A percentile compares a stretch with the other conserved stretches of the same genome.
These are phyloP conservation scores for Leishmania aethiopica DNA, from an alignment of 208 protist species.

Conservation along the genomic window DNA sequence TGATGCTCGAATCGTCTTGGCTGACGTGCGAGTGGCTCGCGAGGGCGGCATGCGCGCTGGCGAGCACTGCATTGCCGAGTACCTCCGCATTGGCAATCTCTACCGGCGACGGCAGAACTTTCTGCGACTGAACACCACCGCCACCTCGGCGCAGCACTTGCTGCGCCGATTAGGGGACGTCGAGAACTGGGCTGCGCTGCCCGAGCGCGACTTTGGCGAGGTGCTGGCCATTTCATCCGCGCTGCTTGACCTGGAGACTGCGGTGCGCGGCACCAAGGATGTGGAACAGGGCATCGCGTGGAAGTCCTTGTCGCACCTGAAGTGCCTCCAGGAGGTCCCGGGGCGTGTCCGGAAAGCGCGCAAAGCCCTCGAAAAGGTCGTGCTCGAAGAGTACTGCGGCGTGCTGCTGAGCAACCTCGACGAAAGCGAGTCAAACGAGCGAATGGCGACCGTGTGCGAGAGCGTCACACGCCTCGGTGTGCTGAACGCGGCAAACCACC, in stretches of 20 bases:
- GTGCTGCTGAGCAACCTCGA: conserved; percentile 17
- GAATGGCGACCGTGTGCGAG: conserved; percentile 9
- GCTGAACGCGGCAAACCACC: conserved; percentile 35
- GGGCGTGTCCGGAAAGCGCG: conserved; percentile 22
- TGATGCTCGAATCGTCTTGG: conserved; percentile 60
- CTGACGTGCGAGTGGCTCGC: conserved; percentile 41
- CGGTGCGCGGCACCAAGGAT: conserved; percentile 17
- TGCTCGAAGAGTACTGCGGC: conserved; percentile 27
- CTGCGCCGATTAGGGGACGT: conserved; percentile 46
- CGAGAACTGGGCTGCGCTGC: conserved; percentile 86
- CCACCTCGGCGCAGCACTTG: conserved; percentile 34
- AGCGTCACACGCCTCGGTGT: conserved; percentile 43
- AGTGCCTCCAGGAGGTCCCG: conserved; percentile 32
- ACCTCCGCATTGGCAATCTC: conserved; percentile 63
- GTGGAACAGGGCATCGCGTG: conserved; percentile 20
- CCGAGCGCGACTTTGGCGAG: conserved; percentile 83
- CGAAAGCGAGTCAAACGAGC: conserved; percentile 17
- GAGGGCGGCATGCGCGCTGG: conserved; percentile 42
- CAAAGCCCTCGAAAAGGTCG: conserved; percentile 34
- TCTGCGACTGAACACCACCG: conserved; percentile 34
- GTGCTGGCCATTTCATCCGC: conserved; percentile 46
- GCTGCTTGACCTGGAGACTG: conserved; percentile 46
- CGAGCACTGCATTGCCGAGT: conserved; percentile 52
- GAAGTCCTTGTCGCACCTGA: conserved; percentile 23
- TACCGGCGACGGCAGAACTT: conserved; percentile 75